Evolutionary conservation across 2,329 filamentous ascomycete species (phyloP), one percentile per base, ranked within the genome.

Genomic region (Fusarium multiceps): DNA sequence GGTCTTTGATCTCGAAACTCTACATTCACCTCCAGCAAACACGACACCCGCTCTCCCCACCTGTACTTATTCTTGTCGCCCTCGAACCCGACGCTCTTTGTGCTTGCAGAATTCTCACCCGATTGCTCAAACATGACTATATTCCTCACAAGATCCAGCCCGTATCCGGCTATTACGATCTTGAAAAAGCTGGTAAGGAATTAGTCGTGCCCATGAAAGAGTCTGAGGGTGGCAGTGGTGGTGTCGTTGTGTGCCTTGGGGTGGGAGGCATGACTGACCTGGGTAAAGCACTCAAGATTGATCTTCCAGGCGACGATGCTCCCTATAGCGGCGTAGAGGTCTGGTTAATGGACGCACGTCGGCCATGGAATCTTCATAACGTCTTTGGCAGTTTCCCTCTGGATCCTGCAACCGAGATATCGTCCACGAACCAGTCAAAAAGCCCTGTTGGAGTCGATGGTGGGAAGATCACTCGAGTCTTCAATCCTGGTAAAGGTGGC

Each of bases 121-220:
- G 92, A 53, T 87, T 99, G n/a, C 86, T 99, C 65, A 98, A 97
- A 82, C 92, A 95, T 85, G 96, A 99, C 84, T 98, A 97, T 78
- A 97, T 99, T 73, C 93, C 92, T 16, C 95, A 98, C 83, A 98
- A 98, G 82, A 97, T 98, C 76, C 93, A 98, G 76, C 96, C 96
- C 2, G 91, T 99, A 57, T 89, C 93, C 21, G 96, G 96, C 58
- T 98, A 98, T 88, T 21, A 89, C 71, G 96, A 98, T 79, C 88
- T 99, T 48, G 87, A 93, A 76, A 90, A 89, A 73, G 91, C 91
- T 23, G 94, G 94, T 47, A 87, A 88, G 76, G 90, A 94, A 71
- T 85, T 97, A 46, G 92, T 98, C 42, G 86, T 85, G 57, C 94
- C 94, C 13, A 94, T 98, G 93, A 94, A 93, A 85, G 90, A 92